These are phyloP conservation scores for Paramecium bursaria DNA, from an alignment of 73 alveolate genomes.

Conservation along the genomic window DNA sequence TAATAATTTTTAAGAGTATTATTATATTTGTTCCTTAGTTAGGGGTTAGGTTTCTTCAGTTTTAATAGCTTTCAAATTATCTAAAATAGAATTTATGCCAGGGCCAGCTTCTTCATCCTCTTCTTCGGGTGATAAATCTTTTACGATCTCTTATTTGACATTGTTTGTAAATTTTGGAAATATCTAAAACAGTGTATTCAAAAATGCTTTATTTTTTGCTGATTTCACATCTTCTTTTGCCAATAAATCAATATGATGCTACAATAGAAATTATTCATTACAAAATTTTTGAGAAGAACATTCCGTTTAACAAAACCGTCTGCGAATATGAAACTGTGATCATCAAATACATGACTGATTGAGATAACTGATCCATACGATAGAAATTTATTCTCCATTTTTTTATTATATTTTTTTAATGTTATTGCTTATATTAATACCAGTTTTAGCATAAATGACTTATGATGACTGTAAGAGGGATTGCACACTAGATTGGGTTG, in stretches of 20 bases:
- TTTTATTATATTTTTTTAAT: too few relatives aligned
- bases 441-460: conserved; percentile 15
- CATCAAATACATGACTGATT: conserved; percentile 64
- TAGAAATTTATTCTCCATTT: too few relatives aligned
- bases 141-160: conserved; percentile 54
- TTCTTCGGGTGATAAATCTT: conserved; percentile 15
- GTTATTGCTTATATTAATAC: too few relatives aligned
- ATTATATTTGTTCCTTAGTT: conserved; percentile 51
- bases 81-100: not conserved
- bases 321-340: conserved; percentile 52
- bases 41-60: not conserved
- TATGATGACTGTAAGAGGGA: conserved; percentile 56
- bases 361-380: conserved; percentile 69
- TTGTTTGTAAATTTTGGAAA: conserved; percentile 69
- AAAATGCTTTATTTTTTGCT: conserved; percentile 50
- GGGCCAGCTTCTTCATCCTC: conserved; percentile 33
- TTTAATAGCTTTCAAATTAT: not conserved
- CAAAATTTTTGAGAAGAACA: conserved; percentile 63
- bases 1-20: conserved; percentile 33
- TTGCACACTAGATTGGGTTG: conserved; percentile 56
- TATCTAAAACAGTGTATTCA: conserved; percentile 57
- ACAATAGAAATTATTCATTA: not conserved
- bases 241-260: conserved; percentile 59
- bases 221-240: conserved; percentile 4
- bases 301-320: conserved; percentile 65